These are phyloP conservation scores for Chrysosporium keratinophilum DNA, from an alignment of 2,329 filamentous ascomycete genomes.

Conservation along the genomic window DNA sequence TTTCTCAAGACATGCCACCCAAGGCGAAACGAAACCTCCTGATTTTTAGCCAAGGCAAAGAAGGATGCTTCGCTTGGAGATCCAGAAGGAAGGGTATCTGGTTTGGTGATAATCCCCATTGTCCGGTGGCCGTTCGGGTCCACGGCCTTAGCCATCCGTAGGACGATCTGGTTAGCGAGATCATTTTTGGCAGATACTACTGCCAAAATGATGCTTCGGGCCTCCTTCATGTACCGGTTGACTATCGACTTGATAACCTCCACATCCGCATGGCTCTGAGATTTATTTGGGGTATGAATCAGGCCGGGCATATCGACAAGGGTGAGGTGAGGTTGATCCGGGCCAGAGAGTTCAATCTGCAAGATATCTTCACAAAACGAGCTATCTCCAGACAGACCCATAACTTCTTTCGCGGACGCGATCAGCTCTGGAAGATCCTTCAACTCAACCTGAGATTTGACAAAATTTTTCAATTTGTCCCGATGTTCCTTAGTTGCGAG, in stretches of 20 bases:
- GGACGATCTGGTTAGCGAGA: conserved; percentile 39
- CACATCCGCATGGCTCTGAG: conserved; percentile 29
- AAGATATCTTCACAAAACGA: conserved; percentile 28
- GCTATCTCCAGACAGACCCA: not conserved
- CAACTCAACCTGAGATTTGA: not conserved
- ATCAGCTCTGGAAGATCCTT: conserved; percentile 3
- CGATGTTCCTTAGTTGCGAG: conserved; percentile 15
- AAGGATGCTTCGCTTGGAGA: conserved; percentile 2
- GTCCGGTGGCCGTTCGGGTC: conserved; percentile 34
- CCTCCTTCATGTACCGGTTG: conserved; percentile 31
- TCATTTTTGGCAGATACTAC: conserved; percentile 39
- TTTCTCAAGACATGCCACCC: conserved; percentile 12
- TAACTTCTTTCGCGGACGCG: conserved; percentile 1
- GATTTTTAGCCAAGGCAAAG: conserved; percentile 10
- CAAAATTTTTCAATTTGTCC: not conserved
- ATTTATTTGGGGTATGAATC: conserved; percentile 25
- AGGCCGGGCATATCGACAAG: conserved; percentile 41
- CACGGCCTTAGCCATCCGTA: conserved; percentile 30
- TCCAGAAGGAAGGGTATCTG: conserved; percentile 36
- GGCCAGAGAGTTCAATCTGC: conserved; percentile 35
- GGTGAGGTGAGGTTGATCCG: conserved; percentile 32
- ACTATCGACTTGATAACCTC: conserved; percentile 33
- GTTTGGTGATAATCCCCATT: conserved; percentile 47
- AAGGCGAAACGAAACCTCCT: conserved; percentile 8
- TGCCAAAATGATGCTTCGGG: conserved; percentile 34